Evolutionary conservation across 352 stramenopile genomes (phyloP).

Genomic region (Sclerospora graminicola): DNA sequence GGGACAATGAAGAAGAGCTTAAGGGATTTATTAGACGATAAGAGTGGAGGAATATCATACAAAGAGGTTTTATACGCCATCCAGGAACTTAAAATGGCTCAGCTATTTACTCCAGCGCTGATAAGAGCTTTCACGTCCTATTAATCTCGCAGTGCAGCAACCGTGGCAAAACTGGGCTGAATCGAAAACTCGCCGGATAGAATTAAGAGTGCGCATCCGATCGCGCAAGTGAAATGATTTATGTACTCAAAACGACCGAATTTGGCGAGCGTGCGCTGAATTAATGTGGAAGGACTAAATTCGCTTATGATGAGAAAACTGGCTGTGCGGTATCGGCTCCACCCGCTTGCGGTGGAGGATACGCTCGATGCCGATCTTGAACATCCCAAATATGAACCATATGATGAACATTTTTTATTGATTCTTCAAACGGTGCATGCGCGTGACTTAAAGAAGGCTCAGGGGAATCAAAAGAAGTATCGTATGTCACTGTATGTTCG

Average conservation of each 20-base stretch:
- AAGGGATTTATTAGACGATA: constrained; percentile 71
- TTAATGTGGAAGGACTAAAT: constrained; percentile 57
- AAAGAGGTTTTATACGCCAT: constrained; percentile 80
- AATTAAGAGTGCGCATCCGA: no score
- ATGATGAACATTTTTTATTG: no score
- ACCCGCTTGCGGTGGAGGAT: no score
- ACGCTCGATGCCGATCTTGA: constrained; percentile 62
- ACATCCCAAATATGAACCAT: constrained; percentile 79
- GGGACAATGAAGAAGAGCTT: constrained; percentile 64
- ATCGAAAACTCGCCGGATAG: constrained; percentile 86
- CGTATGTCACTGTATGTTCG: constrained; percentile 49
- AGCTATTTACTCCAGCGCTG: constrained; percentile 67
- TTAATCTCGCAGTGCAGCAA: constrained; percentile 7
- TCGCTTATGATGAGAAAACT: constrained; percentile 50
- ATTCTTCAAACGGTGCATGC: no score
- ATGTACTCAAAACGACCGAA: constrained; percentile 71
- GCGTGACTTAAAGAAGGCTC: no score
- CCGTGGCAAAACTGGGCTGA: constrained; percentile 29
- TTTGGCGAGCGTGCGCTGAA: no score
- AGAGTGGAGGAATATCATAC: constrained; percentile 76
- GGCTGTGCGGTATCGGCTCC: no score
- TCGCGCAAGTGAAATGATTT: constrained; percentile 63
- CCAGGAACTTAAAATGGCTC: constrained; percentile 82
- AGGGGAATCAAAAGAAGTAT: no score
- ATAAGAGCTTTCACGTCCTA: constrained; percentile 22